These are phyloP conservation scores for Chaetomium fimeti DNA, from an alignment of 495 filamentous ascomycete genomes.

Conservation along the genomic window DNA sequence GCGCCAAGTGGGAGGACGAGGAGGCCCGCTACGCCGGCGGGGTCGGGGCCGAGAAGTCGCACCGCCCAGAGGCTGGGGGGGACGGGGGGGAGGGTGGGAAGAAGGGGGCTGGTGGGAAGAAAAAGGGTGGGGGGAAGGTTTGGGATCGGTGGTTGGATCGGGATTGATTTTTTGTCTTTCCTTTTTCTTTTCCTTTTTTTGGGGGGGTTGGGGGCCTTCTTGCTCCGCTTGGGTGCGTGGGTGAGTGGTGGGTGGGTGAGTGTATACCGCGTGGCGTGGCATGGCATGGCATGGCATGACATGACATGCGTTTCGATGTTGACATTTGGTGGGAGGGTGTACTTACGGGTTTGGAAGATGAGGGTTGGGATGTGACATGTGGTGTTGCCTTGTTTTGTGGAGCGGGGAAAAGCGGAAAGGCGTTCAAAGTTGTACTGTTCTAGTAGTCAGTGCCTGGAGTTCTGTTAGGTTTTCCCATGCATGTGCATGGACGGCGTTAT, in stretches of 20 bases:
- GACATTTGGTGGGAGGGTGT: too few species aligned
- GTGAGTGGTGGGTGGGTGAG: too few species aligned
- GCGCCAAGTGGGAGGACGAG: slow-evolving; percentile 66
- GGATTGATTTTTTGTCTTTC: not conserved
- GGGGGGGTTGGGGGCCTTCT: too few species aligned
- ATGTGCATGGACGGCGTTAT: not conserved
- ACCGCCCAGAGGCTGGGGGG: too few species aligned
- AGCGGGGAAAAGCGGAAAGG: not conserved
- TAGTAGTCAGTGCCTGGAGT: not conserved
- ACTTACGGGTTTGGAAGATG: too few species aligned
- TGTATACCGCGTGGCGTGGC: not conserved
- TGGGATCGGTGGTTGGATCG: slow-evolving; percentile 29
- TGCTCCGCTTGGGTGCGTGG: not conserved
- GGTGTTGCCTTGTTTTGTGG: not conserved
- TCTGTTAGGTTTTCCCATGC: not conserved
- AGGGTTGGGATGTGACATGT: not conserved
- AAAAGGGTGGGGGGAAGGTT: not conserved
- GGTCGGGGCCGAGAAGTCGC: slow-evolving; percentile 39
- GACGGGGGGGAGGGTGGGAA: not conserved
- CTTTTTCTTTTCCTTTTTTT: not conserved
- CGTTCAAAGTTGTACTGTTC: not conserved
- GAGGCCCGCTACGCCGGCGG: slow-evolving; percentile 63
- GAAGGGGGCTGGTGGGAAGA: not conserved
- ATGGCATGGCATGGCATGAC: not conserved
- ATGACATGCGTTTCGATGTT: too few species aligned